phyloP scores from a whole-genome alignment of 192 early-diverging fungal species.

The Coemansia sp. region DNA sequence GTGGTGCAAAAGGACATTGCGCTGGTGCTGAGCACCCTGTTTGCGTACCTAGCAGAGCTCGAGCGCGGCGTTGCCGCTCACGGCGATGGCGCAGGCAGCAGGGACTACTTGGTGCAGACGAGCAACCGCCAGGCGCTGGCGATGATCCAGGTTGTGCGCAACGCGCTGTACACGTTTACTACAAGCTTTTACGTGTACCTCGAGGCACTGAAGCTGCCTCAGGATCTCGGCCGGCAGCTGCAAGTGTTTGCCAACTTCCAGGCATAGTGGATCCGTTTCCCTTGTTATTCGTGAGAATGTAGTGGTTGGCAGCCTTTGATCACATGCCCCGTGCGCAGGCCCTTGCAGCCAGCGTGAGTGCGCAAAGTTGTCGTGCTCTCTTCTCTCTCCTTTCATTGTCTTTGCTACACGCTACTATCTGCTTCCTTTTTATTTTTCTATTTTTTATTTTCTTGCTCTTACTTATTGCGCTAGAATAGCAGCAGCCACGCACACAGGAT shows the following conservation, averaged over 20 bases:
- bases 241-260: constrained; percentile 54
- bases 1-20: constrained; percentile 51
- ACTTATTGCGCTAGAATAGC: not conserved
- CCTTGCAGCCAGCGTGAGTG: not conserved
- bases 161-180: constrained; percentile 40
- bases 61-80: constrained; percentile 22
- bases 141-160: constrained; percentile 52
- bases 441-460: not conserved
- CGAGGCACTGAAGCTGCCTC: constrained; percentile 46
- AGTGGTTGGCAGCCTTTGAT: not conserved
- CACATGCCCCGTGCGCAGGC: not conserved
- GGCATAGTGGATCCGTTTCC: constrained; percentile 18
- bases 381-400: not conserved
- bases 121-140: constrained; percentile 40
- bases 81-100: constrained; percentile 3
- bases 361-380: not conserved
- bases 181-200: constrained; percentile 48
- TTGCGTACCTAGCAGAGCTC: constrained; percentile 40
- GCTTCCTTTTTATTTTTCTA: not conserved
- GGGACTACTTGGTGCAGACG: constrained; percentile 27
- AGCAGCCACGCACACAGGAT: not conserved
- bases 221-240: constrained; percentile 29
- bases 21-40: constrained; percentile 24
- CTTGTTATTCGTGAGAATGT: not conserved
- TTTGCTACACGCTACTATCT: not conserved